phyloP scores from a whole-genome alignment of 257 asterid species.

The Lavandula angustifolia region DNA sequence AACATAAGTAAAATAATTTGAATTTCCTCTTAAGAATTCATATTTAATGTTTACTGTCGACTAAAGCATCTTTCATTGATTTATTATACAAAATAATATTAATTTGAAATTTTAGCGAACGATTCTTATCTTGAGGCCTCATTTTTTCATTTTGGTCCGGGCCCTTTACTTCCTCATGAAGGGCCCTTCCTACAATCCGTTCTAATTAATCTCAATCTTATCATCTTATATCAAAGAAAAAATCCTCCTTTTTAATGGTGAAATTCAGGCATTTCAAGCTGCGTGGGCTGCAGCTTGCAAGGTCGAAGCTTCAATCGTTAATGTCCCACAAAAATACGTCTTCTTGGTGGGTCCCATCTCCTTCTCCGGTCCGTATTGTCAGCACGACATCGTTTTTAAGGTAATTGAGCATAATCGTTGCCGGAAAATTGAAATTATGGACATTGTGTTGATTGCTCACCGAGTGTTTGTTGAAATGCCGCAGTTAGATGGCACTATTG shows the following conservation, averaged over 20 bases:
- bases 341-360: constrained; percentile 89
- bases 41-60: too few species aligned
- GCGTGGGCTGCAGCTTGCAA: constrained; percentile 93
- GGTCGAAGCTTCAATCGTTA: constrained; percentile 62
- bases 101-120: too few species aligned
- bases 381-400: constrained; percentile 83
- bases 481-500: constrained; percentile 84
- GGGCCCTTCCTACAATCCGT: background rate
- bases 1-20: too few species aligned
- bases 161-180: too few species aligned
- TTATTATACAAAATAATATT: too few species aligned
- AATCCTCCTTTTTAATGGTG: background rate
- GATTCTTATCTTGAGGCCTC: too few species aligned
- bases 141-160: too few species aligned
- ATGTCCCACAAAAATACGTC: constrained; percentile 57
- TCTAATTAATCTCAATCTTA: background rate
- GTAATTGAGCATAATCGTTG: constrained; percentile 30
- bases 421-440: background rate
- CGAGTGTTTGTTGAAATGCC: constrained; percentile 32
- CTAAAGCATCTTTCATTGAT: too few species aligned
- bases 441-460: background rate
- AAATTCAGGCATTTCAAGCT: constrained; percentile 75
- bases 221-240: background rate
- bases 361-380: constrained; percentile 90
- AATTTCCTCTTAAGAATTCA: too few species aligned